Evolutionary conservation across 2,329 filamentous ascomycete genomes (phyloP).

Genomic region (Epichloe sylvatica): DNA sequence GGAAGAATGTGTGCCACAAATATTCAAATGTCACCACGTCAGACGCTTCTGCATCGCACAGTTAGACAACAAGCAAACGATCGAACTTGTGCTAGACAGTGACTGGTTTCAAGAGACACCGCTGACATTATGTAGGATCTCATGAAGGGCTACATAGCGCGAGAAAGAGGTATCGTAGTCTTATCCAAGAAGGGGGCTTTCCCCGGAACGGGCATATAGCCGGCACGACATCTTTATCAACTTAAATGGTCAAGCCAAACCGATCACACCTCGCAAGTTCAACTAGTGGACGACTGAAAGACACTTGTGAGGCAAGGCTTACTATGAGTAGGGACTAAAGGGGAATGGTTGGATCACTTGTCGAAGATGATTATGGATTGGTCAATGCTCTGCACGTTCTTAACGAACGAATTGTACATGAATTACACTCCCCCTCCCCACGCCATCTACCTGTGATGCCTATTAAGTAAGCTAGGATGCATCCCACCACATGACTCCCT

Average conservation of each 20-base stretch:
- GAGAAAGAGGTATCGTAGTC: constrained; percentile 79
- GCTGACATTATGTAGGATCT: constrained; percentile 45
- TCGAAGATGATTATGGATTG: neutral
- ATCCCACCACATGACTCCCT: neutral
- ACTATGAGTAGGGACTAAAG: neutral
- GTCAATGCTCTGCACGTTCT: neutral
- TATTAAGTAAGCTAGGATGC: neutral
- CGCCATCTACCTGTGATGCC: neutral
- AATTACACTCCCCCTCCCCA: too few relatives aligned
- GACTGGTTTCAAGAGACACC: constrained; percentile 8
- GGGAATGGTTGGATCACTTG: neutral
- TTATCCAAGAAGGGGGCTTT: constrained; percentile 89
- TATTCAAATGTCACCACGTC: neutral
- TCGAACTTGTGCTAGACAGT: neutral
- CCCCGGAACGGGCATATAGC: constrained; percentile 65
- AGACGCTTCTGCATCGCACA: neutral
- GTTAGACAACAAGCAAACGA: neutral
- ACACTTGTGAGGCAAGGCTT: neutral
- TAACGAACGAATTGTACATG: neutral
- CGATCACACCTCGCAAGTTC: neutral
- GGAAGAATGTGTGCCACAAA: neutral
- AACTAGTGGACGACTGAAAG: neutral
- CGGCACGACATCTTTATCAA: neutral
- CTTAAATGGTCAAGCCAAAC: neutral
- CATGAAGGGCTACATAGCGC: constrained; percentile 97